Conservation (phyloP, 441 rosid species). For the Eutrema salsugineum region DNA sequence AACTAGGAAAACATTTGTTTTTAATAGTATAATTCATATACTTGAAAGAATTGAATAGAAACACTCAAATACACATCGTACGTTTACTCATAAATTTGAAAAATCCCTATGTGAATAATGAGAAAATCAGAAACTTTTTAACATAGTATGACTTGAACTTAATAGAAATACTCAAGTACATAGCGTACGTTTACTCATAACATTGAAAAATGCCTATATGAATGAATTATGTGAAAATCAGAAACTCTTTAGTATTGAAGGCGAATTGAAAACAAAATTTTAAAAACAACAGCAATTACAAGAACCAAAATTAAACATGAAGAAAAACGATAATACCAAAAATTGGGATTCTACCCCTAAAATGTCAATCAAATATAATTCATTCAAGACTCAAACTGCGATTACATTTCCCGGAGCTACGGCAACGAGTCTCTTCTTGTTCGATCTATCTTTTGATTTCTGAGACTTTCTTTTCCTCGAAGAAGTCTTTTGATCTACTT, state of each 20-base stretch:
- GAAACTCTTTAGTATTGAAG: neutral
- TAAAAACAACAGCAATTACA: constrained; percentile 11
- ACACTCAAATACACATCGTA: too few species aligned
- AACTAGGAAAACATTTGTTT: neutral
- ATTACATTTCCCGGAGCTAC: constrained; percentile 23
- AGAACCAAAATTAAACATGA: neutral
- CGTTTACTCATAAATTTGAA: too few species aligned
- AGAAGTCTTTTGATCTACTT: constrained; percentile 20
- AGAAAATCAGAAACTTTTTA: neutral
- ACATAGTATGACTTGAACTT: neutral
- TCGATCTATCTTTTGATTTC: constrained; percentile 45
- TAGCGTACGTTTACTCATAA: too few species aligned
- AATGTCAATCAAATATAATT: neutral
- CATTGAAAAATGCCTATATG: too few species aligned
- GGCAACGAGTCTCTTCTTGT: constrained; percentile 55
- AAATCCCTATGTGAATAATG: too few species aligned
- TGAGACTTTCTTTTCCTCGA: constrained; percentile 63
- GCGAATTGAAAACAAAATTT: neutral
- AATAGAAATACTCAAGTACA: neutral
- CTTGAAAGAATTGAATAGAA: too few species aligned
- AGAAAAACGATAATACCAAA: neutral
- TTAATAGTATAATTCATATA: too few species aligned
- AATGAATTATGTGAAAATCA: too few species aligned
- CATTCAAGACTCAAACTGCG: constrained; percentile 15
- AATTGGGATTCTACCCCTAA: neutral